Base-by-base conservation (phyloP, 306 rosid genomes). In the Prunus kanzakura region DNA sequence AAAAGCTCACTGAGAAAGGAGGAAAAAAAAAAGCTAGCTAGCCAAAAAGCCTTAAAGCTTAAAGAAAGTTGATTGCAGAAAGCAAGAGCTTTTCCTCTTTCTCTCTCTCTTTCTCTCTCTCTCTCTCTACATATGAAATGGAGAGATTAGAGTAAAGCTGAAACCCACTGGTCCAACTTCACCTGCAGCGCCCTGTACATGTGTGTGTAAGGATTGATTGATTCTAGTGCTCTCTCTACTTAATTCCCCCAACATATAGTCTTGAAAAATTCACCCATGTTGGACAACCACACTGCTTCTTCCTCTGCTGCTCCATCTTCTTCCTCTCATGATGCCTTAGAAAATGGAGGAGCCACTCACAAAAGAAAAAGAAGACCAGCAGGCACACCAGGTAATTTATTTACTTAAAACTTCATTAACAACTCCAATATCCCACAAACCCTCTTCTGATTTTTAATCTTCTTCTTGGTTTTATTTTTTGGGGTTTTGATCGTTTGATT, bases 281-380 rank as follows among this genome's bases (percentile, higher is more conserved):
- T 49, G 32, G 67, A 70, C 74, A 82, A 80, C 72, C 71, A 77
- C 79, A 82, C 45, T 75, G 50, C 88, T 66, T 72, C 79, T 69
- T 47, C 87, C 72, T 52, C 85, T 54, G 84, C 69, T 70, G 80
- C 84, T 68, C 84, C 90, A 7, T 82, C 83, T 58, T 82, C 93
- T 64, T 80, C 83, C 41, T 81, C 91, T 43, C 80, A 81, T 68
- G 89, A 38, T 38, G 43, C 9, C 43, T 38, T 38, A 38, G 43
- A 93, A 76, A 87, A 93, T 83, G 93, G 89, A 13, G 72, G 32
- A 8, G 52, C 62, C 54, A 68, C 58, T 19, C 81, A 76, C 88
- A 95, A 89, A 88, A 84, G 99, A 71, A 95, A 90, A 84, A 77
- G 99, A 88, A 87, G 98, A 81, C 99, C 99, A 1, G 96, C 99